Conservation (phyloP, 768 basidiomycete species). For the Amanita jacksonii region DNA sequence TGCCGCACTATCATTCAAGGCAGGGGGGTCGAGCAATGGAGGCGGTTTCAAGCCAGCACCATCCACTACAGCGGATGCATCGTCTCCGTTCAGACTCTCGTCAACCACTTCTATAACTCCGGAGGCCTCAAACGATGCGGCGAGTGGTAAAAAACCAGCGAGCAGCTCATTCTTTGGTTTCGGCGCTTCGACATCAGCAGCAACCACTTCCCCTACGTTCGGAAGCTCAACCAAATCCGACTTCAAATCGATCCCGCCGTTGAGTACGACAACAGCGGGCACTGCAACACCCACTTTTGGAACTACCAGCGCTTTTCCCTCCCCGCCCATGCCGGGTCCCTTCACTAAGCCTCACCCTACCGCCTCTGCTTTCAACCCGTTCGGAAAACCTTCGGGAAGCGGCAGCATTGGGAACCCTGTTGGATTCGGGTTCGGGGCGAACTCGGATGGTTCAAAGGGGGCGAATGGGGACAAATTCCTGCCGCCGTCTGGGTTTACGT, state of each 20-base stretch:
- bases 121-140: not conserved
- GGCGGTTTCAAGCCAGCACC: conserved; percentile 6
- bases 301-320: not conserved
- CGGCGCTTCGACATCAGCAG: conserved; percentile 3
- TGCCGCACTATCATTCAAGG: not conserved
- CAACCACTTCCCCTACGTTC: conserved; percentile 5
- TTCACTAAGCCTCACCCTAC: conserved; percentile 13
- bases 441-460: conserved; percentile 20
- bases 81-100: conserved; percentile 4
- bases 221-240: not conserved
- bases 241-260: conserved; percentile 8
- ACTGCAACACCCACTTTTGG: conserved; percentile 10
- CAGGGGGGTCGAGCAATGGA: not conserved
- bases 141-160: conserved; percentile 6
- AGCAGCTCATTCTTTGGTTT: conserved; percentile 9
- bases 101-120: not conserved
- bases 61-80: not conserved
- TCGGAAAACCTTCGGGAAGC: conserved; percentile 19
- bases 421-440: conserved; percentile 44
- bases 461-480: conserved; percentile 11
- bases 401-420: conserved; percentile 57
- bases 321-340: conserved; percentile 9
- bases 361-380: conserved; percentile 21
- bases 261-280: conserved; percentile 4
- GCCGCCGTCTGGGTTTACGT: conserved; percentile 9